Evolutionary conservation across 2,329 filamentous ascomycete genomes (phyloP).

Genomic region (Coniella lustricola): DNA sequence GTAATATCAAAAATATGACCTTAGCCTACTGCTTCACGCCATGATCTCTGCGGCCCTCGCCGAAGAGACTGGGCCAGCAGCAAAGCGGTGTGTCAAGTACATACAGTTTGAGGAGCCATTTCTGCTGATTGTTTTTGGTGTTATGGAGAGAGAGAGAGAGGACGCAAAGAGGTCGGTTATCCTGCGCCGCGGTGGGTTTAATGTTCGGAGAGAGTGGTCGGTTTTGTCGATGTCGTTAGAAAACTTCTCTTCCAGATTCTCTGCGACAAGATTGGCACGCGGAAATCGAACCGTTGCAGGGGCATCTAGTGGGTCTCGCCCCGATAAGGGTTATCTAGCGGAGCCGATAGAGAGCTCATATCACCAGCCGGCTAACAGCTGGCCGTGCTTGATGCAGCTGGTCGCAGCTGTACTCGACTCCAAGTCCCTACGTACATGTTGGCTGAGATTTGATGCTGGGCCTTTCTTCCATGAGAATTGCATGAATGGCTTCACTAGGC

Average conservation of each 20-base stretch:
- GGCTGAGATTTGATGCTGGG: too few species aligned
- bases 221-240: slow-evolving; percentile 1
- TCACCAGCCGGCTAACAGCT: not conserved
- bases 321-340: slow-evolving; percentile 3
- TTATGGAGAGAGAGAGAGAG: slow-evolving; percentile 21
- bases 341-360: not conserved
- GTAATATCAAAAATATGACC: slow-evolving; percentile 45
- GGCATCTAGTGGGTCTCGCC: not conserved
- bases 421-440: too few species aligned
- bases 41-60: slow-evolving; percentile 33
- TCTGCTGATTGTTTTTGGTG: slow-evolving; percentile 34
- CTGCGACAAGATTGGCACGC: not conserved
- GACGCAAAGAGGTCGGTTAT: slow-evolving; percentile 65
- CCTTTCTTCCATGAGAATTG: too few species aligned
- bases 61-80: slow-evolving; percentile 64
- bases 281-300: not conserved
- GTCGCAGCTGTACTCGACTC: too few species aligned
- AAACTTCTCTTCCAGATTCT: not conserved
- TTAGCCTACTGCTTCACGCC: slow-evolving; percentile 95
- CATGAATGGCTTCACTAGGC: too few species aligned
- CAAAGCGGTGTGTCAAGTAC: slow-evolving; percentile 84
- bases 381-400: slow-evolving; percentile 5
- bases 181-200: slow-evolving; percentile 59
- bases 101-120: slow-evolving; percentile 89
- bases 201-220: slow-evolving; percentile 4